Base-by-base conservation (phyloP, 495 filamentous ascomycete genomes). In the Diplogelasinospora grovesii region DNA sequence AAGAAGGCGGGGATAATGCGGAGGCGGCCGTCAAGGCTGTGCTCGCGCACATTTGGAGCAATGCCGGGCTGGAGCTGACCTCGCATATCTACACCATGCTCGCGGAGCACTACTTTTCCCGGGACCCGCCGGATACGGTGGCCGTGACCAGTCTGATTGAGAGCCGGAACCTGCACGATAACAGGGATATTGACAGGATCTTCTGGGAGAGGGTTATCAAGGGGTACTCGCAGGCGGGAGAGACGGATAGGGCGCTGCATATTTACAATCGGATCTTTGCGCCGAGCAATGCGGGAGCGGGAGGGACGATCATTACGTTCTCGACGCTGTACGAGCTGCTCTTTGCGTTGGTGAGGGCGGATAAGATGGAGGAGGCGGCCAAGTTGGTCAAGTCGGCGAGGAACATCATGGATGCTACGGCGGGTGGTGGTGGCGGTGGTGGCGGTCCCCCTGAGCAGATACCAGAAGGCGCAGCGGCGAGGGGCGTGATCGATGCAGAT, bases 61-160 rank as follows among this genome's bases (percentile, higher is more conserved):
- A n/a, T n/a, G 52, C 64, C 30, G 66, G 67, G 7, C 45, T 83
- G 21, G 57, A 69, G 47, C 68, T 79, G 0, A 70, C 69, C 3
- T 49, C 71, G 4, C 71, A 82, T 39, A 73, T 86, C 50, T 84
- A 83, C 67, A 85, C 83, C 19, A 79, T 79, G 50, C 66, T 89
- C 6, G 52, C 81, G n/a, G 70, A 75, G n/a, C 62, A 82, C 60
- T 79, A 79, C 59, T 86, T 87, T 53, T 26, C 57, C 3, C 66
- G 54, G 45, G 32, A 53, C n/a, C 72, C 74, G 7, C 78, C 81
- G 2, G 66, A 85, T 50, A 48, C 82, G 19, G 59, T 53, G 1
- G 75, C 74, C 16, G 69, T 85, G 22, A 69, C 74, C 15, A 39
- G 62, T 7, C 59, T 86, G 5, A 72, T 79, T 45, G 36, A 63